phyloP scores from a whole-genome alignment of 2,329 filamentous ascomycete genomes.

The Didymella pinodella region DNA sequence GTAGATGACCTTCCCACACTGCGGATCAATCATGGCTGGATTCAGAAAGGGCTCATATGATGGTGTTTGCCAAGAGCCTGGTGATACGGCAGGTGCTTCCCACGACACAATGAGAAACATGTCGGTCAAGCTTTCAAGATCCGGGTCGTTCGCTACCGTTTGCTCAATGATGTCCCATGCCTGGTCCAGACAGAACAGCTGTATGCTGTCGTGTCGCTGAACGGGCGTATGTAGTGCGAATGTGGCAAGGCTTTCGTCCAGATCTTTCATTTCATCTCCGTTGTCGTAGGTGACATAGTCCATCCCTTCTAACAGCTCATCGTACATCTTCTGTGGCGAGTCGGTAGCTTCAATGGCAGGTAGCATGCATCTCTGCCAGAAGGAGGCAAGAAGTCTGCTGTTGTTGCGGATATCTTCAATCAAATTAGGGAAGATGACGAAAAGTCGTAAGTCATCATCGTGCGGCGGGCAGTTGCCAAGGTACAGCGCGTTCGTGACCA shows the following conservation, averaged over 20 bases:
- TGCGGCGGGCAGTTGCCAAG: conserved; percentile 15
- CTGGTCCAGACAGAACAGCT: conserved; percentile 3
- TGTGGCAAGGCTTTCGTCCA: conserved; percentile 14
- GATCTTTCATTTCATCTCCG: conserved; percentile 6
- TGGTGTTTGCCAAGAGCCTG: conserved; percentile 4
- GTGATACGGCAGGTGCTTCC: conserved; percentile 11
- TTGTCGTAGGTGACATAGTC: conserved; percentile 11
- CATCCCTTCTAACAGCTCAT: background rate
- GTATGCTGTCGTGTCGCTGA: conserved; percentile 11
- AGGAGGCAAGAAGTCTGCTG: conserved; percentile 11
- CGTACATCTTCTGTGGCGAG: background rate
- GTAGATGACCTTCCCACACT: conserved; percentile 4
- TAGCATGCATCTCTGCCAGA: conserved; percentile 19
- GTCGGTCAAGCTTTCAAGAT: conserved; percentile 2
- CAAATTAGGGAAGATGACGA: conserved; percentile 10
- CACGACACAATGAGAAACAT: conserved; percentile 16
- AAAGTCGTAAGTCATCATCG: conserved; percentile 14
- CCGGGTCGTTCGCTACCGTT: background rate
- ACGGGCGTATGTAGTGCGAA: conserved; percentile 11
- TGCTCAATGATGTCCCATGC: conserved; percentile 13
- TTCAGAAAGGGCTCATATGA: conserved; percentile 10
- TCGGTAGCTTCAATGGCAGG: conserved; percentile 12
- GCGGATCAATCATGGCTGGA: background rate
- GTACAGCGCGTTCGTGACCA: conserved; percentile 16
- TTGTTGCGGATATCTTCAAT: conserved; percentile 13